These are phyloP conservation scores for Salix arbutifolia DNA, from an alignment of 345 rosid species.

Conservation along the genomic window DNA sequence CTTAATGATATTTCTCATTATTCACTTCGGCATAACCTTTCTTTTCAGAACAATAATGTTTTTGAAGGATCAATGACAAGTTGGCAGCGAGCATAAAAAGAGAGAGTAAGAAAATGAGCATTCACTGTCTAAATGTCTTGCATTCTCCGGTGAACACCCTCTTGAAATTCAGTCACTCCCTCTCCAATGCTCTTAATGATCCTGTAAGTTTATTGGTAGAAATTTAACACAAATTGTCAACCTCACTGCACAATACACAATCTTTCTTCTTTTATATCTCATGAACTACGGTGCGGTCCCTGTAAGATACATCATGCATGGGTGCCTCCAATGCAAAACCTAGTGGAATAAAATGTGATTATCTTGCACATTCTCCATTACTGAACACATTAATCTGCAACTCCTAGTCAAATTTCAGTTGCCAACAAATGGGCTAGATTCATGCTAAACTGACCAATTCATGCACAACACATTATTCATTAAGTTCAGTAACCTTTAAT, in stretches of 20 bases:
- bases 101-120: background rate
- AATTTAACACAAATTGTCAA: background rate
- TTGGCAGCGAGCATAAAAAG: background rate
- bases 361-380: background rate
- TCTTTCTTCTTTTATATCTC: background rate
- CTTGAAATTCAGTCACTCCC: slow-evolving; percentile 68
- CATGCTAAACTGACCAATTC: no score
- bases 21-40: background rate
- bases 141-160: slow-evolving; percentile 94
- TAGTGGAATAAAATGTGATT: background rate
- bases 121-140: slow-evolving; percentile 59
- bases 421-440: no score
- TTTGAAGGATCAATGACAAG: background rate
- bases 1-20: background rate
- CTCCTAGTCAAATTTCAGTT: no score
- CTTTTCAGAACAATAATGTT: background rate
- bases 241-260: background rate
- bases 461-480: no score
- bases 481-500: no score
- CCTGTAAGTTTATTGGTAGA: slow-evolving; percentile 40
- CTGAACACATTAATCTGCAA: background rate
- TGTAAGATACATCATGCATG: background rate
- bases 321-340: background rate
- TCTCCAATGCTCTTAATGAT: slow-evolving; percentile 79
- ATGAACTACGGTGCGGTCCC: no score